Evolutionary conservation across 2,329 filamentous ascomycete species (phyloP), one percentile per base, ranked within the genome.

Genomic region (Stylonectria norvegica): DNA sequence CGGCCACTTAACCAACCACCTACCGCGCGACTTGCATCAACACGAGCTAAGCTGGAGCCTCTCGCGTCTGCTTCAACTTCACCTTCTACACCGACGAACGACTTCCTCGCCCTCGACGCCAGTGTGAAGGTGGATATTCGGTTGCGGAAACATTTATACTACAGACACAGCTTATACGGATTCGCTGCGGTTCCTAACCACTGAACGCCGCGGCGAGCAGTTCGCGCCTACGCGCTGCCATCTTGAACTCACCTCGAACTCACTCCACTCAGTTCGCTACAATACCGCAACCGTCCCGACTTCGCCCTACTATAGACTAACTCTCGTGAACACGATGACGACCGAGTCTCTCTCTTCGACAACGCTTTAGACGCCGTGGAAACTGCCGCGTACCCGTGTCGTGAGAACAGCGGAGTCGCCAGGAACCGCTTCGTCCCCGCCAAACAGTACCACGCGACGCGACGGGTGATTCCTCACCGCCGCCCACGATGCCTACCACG

Each of bases 401-500:
- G 22, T 12, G 22, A 25, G 7, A 7, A 7, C 22, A 9, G 7
- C 27, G 7, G 10, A 29, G 10, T 14, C 6, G 12, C n/a, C 10
- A 29, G 27, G 12, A 14, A 14, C 12, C 27, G n/a, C 6, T 14
- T 8, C 30, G 30, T n/a, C n/a, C 16, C 14, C 30, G 30, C 30
- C 15, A 20, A 19, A 42, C 27, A 34, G 35, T 34, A 45, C 36
- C 37, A 45, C 54, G 52, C 55, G 55, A 57, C 54, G 54, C 54
- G 54, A 50, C 46, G 48, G 49, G 54, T 36, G 37, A 37, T 42
- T 25, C 38, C 42, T 42, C 42, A 35, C 39, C 38, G 28, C 28
- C 34, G 20, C 43, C 40, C 42, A 72, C 56, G 29, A 83, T 83
- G 79, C 78, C 79, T 33, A 81, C 75, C 17, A 64, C 70, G 38